Evolutionary conservation across 768 basidiomycete genomes (phyloP).

Genomic region (Lactarius hatsudake): DNA sequence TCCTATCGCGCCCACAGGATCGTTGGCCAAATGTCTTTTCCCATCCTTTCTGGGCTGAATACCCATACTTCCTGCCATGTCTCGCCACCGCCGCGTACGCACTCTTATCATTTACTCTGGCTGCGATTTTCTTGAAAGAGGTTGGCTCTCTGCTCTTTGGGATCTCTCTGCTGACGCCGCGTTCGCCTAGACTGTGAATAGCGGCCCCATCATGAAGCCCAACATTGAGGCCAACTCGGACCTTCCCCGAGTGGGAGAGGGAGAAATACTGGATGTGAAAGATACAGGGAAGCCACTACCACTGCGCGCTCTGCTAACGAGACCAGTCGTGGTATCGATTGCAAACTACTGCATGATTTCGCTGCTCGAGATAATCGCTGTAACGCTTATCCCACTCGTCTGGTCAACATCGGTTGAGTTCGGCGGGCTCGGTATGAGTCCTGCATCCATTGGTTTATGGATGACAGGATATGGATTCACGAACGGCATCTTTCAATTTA

Average conservation of each 20-base stretch:
- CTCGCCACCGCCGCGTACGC: conserved; percentile 1
- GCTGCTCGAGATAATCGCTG: conserved; percentile 41
- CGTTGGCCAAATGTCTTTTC: conserved; percentile 27
- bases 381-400: conserved; percentile 45
- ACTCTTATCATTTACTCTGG: neutral
- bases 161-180: neutral
- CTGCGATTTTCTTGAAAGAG: conserved; percentile 15
- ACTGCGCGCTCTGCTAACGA: conserved; percentile 37
- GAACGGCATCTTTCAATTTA: conserved; percentile 39
- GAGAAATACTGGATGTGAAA: neutral
- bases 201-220: neutral
- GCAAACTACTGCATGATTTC: conserved; percentile 43
- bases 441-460: conserved; percentile 39
- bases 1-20: conserved; percentile 30
- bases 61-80: conserved; percentile 32
- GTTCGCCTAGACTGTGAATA: neutral
- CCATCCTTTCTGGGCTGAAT: conserved; percentile 27
- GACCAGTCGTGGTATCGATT: conserved; percentile 41
- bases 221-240: neutral
- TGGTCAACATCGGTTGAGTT: conserved; percentile 41
- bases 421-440: conserved; percentile 40
- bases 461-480: conserved; percentile 38
- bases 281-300: conserved; percentile 22
- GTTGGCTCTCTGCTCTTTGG: neutral
- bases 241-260: neutral